Evolutionary conservation across 73 alveolate species (phyloP).

Genomic region (Urostyla sp.): DNA sequence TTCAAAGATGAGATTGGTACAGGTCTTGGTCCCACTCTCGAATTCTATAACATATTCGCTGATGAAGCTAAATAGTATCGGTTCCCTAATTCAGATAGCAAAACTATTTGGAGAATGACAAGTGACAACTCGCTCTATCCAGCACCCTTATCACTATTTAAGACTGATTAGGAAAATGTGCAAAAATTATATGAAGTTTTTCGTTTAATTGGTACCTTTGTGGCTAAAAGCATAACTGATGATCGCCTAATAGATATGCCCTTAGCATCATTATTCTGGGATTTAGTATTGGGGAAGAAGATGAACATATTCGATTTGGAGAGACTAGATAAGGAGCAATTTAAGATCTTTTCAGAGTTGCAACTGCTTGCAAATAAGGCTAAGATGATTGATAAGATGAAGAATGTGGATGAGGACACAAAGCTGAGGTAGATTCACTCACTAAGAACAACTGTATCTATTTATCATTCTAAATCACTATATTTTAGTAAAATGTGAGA

Average conservation of each 20-base stretch:
- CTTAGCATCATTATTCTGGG: constrained; percentile 83
- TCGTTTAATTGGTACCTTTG: constrained; percentile 82
- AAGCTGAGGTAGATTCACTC: constrained; percentile 18
- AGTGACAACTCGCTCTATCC: constrained; percentile 89
- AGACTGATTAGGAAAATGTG: constrained; percentile 59
- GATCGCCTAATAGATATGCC: constrained; percentile 93
- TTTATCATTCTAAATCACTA: not conserved
- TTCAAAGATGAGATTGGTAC: constrained; percentile 91
- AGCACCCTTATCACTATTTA: constrained; percentile 61
- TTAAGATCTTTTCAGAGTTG: constrained; percentile 65
- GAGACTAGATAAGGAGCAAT: constrained; percentile 63
- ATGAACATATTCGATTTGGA: constrained; percentile 68
- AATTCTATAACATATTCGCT: constrained; percentile 77
- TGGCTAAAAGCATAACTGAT: constrained; percentile 95
- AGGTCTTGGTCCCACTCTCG: constrained; percentile 96
- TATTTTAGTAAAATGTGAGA: constrained; percentile 29
- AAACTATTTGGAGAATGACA: constrained; percentile 82
- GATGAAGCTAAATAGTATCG: constrained; percentile 70
- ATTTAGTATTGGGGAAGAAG: constrained; percentile 75
- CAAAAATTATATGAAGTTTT: constrained; percentile 68
- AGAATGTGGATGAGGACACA: constrained; percentile 25
- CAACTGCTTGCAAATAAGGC: constrained; percentile 66
- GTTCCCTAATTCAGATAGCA: not conserved
- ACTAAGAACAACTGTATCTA: constrained; percentile 21
- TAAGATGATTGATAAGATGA: constrained; percentile 56